A percentile compares a stretch with the other conserved stretches of the same genome.
Evolutionary conservation across 2,329 filamentous ascomycete genomes (phyloP).

Genomic region (Rutstroemia sp.): DNA sequence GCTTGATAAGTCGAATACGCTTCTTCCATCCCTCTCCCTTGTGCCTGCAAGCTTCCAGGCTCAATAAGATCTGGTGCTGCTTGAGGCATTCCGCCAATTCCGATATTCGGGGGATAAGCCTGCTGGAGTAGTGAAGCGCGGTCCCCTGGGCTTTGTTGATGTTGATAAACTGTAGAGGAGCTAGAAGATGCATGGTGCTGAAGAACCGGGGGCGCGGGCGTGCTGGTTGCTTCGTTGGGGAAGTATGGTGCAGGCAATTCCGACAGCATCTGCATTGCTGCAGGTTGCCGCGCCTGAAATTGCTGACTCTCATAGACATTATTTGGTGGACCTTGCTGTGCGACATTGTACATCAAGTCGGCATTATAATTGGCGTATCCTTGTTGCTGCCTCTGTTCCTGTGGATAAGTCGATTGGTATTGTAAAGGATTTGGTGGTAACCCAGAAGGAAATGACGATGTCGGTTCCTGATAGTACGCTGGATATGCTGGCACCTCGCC

Average conservation of each 20-base stretch:
- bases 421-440: constrained; percentile 32
- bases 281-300: constrained; percentile 68
- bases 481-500: constrained; percentile 46
- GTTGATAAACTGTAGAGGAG: constrained; percentile 52
- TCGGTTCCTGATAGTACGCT: constrained; percentile 51
- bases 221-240: constrained; percentile 55
- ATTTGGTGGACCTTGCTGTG: constrained; percentile 52
- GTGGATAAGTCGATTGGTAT: constrained; percentile 29
- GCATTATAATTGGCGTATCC: constrained; percentile 52
- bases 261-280: constrained; percentile 69
- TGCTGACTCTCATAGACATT: constrained; percentile 71
- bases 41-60: constrained; percentile 50
- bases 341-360: constrained; percentile 74
- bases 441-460: constrained; percentile 39
- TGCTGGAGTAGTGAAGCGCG: constrained; percentile 47
- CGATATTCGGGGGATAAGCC: constrained; percentile 42
- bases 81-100: constrained; percentile 41
- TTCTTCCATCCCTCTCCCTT: constrained; percentile 51
- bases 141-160: constrained; percentile 47
- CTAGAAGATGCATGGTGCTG: constrained; percentile 43
- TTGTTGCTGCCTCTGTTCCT: constrained; percentile 49
- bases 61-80: constrained; percentile 39
- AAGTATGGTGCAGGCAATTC: constrained; percentile 73
- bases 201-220: constrained; percentile 48
- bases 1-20: constrained; percentile 60